Base-by-base conservation (phyloP, 2,329 filamentous ascomycete genomes). In the Hypomyces perniciosus region DNA sequence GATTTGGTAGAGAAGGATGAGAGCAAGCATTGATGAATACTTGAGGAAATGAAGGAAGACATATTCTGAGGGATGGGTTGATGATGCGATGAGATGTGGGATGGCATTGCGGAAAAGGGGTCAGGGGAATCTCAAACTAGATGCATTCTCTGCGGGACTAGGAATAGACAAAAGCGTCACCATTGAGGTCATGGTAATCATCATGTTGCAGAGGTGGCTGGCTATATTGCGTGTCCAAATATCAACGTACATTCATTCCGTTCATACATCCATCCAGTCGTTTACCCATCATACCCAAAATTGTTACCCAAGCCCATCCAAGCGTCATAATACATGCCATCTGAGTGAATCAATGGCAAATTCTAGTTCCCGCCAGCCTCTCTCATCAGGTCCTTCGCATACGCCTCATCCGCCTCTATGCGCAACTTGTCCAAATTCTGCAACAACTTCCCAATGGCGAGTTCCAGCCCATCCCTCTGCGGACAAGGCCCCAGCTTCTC, bases 1-100 rank as follows among this genome's bases (percentile, higher is more conserved):
- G 85, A 86, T 58, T 68, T 90, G 63, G 84, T 90, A 26, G 86
- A 90, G 74, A 83, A 81, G 72, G 80, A 81, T 56, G 84, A 86
- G 69, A 77, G 59, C 20, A 66, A 68, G 60, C 53, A 63, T 35
- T 63, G 50, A 54, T n/a, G 26, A 9, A 31, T 13, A 9, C 40
- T 34, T n/a, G 30, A 27, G n/a, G 27, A 59, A 62, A 62, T 52
- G 41, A 33, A 46, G 8, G 20, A 20, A 20, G 20, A 20, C 8
- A 44, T 12, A 44, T 5, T 13, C 12, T 20, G 35, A 48, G 28
- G 34, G 26, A 9, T 34, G 30, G 26, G 13, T 20, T 5, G 9
- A 38, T 4, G 9, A 37, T 35, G 28, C 20, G 31, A 42, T 13
- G 34, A 41, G n/a, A 12, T 28, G 9, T 8, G 26, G 8, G 12